Conservation (phyloP, 371 early-diverging fungal genomes). For the Zychaea mexicana region DNA sequence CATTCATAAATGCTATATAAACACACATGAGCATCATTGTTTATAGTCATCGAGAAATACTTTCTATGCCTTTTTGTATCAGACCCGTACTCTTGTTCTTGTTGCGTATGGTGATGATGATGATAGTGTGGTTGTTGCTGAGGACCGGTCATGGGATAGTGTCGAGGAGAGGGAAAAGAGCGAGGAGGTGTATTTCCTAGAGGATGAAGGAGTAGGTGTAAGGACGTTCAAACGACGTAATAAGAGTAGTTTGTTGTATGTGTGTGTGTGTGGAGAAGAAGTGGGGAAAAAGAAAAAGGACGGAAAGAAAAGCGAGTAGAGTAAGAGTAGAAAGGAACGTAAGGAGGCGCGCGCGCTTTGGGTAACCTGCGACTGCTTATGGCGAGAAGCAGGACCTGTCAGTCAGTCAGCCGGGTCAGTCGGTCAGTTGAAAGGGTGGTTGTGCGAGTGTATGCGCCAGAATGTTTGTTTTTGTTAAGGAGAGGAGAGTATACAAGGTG, state of each 20-base stretch:
- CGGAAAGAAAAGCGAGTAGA: neutral
- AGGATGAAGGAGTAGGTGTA: neutral
- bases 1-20: neutral
- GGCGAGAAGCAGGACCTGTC: neutral
- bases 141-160: too few species aligned
- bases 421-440: too few species aligned
- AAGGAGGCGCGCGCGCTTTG: constrained; percentile 2
- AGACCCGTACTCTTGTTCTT: neutral
- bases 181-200: too few species aligned
- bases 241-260: neutral
- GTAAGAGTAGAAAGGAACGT: constrained; percentile 7
- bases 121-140: too few species aligned
- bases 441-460: neutral
- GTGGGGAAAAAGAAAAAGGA: neutral
- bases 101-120: neutral
- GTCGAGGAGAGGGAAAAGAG: too few species aligned
- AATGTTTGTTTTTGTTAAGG: neutral
- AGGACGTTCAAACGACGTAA: neutral
- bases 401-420: too few species aligned
- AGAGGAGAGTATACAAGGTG: neutral
- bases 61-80: too few species aligned
- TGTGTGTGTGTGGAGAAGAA: neutral
- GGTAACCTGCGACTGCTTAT: neutral
- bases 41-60: too few species aligned
- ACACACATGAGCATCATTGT: neutral